Evolutionary conservation across 2,329 filamentous ascomycete genomes (phyloP).

Genomic region (Cytospora piceae): DNA sequence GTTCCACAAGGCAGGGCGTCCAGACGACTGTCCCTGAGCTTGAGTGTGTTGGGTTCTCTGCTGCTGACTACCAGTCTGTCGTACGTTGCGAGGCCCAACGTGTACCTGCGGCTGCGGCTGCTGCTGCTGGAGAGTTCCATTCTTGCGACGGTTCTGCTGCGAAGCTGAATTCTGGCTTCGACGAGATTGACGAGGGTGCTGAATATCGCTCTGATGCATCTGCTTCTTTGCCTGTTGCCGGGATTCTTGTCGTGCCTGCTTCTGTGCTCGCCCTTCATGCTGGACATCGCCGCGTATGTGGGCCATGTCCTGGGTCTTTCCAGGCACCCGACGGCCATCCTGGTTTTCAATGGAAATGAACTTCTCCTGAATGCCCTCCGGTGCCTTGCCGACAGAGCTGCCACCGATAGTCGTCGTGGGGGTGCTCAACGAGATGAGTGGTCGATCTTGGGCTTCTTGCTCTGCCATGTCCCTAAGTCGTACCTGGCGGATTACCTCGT

Average conservation of each 20-base stretch:
- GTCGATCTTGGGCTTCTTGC: neutral
- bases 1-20: neutral
- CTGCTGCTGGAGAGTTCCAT: neutral
- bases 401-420: neutral
- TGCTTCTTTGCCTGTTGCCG: neutral
- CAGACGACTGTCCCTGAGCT: neutral
- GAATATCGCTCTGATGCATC: neutral
- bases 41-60: neutral
- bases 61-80: neutral
- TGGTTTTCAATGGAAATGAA: conserved; percentile 9
- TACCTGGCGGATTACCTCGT: conserved; percentile 9
- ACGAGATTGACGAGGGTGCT: neutral
- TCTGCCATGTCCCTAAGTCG: neutral
- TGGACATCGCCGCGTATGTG: neutral
- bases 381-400: neutral
- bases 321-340: conserved; percentile 10
- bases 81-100: neutral
- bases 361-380: conserved; percentile 10
- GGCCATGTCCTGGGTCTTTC: neutral
- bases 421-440: neutral
- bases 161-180: neutral
- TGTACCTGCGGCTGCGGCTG: neutral
- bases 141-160: neutral
- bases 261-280: neutral
- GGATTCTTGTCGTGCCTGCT: neutral